Conservation (phyloP, 768 basidiomycete genomes). For the Termitomyces sp. region DNA sequence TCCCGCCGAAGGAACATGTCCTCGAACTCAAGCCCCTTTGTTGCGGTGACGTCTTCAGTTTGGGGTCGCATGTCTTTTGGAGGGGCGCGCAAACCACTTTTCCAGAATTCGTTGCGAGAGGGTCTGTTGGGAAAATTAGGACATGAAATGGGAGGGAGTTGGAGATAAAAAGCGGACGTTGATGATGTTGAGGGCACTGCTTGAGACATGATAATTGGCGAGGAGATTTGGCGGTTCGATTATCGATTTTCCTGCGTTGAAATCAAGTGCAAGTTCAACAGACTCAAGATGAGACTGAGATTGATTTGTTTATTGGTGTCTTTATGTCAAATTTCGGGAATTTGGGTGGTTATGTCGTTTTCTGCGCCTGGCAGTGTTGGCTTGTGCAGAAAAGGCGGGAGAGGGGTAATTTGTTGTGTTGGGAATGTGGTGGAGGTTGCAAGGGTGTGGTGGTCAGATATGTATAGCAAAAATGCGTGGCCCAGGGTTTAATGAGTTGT, state of each 20-base stretch:
- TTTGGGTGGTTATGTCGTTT: neutral
- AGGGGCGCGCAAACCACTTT: slow-evolving; percentile 72
- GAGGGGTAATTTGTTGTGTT: neutral
- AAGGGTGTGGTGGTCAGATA: neutral
- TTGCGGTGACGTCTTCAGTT: slow-evolving; percentile 94
- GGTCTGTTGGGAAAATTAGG: slow-evolving; percentile 18
- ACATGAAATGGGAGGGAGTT: neutral
- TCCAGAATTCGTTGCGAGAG: slow-evolving; percentile 53
- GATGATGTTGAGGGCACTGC: slow-evolving; percentile 25
- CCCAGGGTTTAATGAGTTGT: slow-evolving; percentile 3
- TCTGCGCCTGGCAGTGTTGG: neutral
- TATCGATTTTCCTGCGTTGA: slow-evolving; percentile 3
- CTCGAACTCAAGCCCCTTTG: slow-evolving; percentile 94
- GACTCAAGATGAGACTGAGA: slow-evolving; percentile 8
- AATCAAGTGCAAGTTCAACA: neutral
- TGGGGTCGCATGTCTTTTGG: slow-evolving; percentile 92
- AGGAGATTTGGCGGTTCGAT: neutral
- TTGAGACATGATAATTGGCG: slow-evolving; percentile 21
- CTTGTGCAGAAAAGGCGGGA: neutral
- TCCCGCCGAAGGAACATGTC: slow-evolving; percentile 90
- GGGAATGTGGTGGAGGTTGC: neutral
- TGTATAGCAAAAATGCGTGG: slow-evolving; percentile 5
- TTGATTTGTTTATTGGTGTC: slow-evolving; percentile 2
- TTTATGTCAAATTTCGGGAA: neutral
- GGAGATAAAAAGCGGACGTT: slow-evolving; percentile 17